Evolutionary conservation across 179 eudicot species (phyloP), one percentile per base, ranked within the genome.

Genomic region (Carnegiea gigantea): DNA sequence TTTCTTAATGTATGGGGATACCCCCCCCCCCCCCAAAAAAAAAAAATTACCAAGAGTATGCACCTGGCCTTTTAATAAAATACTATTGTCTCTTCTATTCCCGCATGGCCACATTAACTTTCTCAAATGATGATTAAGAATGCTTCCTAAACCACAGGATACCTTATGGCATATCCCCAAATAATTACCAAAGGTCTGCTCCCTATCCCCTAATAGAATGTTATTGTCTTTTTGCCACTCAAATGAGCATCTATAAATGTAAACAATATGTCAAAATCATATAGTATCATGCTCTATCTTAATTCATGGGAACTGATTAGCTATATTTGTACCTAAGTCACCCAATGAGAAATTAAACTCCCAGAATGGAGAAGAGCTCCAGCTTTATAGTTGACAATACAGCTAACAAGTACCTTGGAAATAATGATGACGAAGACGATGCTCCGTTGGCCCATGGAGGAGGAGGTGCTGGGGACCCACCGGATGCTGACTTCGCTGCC

Each of bases 361-460:
- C 64, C 21, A 24, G 49, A 28, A 71, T 18, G 53, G 49, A 59
- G 40, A n/a, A 62, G 44, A 76, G 33, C 7, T 36, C 28, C 6
- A 51, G n/a, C 18, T 70, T 54, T 64, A 68, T 14, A 77, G 9
- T 46, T 1, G 44, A 78, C 13, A 40, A 81, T 62, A 77, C 85
- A 21, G 71, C 68, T 62, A 62, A 62, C 44, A 70, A 33, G 60
- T 87, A 93, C 98, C 90, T 89, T 30, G 98, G 95, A 80, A 95
- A 91, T 81, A 88, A 74, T 44, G 89, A 84, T 12, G 99, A 93
- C 20, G 98, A 94, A 65, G 94, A 87, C 59, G 92, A 80, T 36
- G 97, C 83, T 20, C 88, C 91, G 80, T 89, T 90, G 24, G 91
- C 94, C 99, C 99, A 95, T 23, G 97, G 98, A 83, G 87, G 87